These are phyloP conservation scores for Neurospora discreta DNA, from an alignment of 495 filamentous ascomycete species.

Conservation along the genomic window DNA sequence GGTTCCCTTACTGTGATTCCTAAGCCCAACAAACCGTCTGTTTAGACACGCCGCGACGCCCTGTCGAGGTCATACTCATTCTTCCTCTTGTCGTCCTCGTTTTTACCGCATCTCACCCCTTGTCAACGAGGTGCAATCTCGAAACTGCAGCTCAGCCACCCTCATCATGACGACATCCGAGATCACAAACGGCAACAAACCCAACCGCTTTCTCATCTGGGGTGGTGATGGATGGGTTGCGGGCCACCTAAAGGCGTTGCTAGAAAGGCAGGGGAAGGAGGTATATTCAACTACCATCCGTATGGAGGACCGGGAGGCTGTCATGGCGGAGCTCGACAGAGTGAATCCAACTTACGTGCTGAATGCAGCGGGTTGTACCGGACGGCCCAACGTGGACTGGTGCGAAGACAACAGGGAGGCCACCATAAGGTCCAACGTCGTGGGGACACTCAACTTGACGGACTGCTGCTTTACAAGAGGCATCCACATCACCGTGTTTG, in stretches of 20 bases:
- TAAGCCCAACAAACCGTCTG: neutral
- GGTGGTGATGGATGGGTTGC: constrained; percentile 54
- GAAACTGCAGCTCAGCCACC: neutral
- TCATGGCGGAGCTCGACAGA: constrained; percentile 42
- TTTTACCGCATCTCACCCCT: neutral
- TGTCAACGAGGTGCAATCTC: neutral
- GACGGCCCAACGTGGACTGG: constrained; percentile 60
- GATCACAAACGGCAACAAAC: constrained; percentile 8
- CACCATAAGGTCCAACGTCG: constrained; percentile 52
- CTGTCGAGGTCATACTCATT: neutral
- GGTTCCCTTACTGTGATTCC: neutral
- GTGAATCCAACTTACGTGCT: constrained; percentile 52
- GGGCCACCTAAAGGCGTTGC: constrained; percentile 49
- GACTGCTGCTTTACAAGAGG: constrained; percentile 45
- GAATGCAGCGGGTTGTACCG: constrained; percentile 55
- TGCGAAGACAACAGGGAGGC: constrained; percentile 57
- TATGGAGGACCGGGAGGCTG: constrained; percentile 50
- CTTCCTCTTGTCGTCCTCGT: neutral
- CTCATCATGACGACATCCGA: constrained; percentile 16
- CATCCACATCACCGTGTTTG: constrained; percentile 53
- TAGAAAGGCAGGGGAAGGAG: constrained; percentile 50
- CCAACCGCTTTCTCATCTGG: constrained; percentile 46
- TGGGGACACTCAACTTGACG: constrained; percentile 51
- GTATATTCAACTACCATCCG: constrained; percentile 45
- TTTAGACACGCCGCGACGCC: neutral